These are phyloP conservation scores for Syncephalis fuscata DNA, from an alignment of 371 early-diverging fungal species.

Conservation along the genomic window DNA sequence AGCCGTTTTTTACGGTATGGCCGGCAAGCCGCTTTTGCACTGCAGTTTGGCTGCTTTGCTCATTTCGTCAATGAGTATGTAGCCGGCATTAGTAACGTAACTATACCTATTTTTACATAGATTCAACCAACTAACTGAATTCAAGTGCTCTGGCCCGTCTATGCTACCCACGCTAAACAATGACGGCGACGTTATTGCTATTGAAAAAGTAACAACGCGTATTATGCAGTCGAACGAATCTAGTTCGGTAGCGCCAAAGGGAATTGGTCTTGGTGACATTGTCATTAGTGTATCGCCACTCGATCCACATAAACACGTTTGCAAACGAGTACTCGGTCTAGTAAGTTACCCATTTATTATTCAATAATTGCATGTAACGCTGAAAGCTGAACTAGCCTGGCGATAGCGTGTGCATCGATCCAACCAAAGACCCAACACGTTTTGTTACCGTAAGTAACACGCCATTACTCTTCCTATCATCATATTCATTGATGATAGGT, in stretches of 20 bases:
- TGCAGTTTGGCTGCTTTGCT: neutral
- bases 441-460: conserved; percentile 21
- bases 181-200: conserved; percentile 41
- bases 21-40: no score
- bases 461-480: neutral
- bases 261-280: conserved; percentile 35
- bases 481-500: conserved; percentile 14
- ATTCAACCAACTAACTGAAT: neutral
- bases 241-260: no score
- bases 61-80: conserved; percentile 1
- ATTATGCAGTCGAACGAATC: conserved; percentile 22
- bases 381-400: conserved; percentile 30
- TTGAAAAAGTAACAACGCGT: conserved; percentile 40
- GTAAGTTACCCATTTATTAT: conserved; percentile 15
- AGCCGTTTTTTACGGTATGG: no score
- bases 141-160: conserved; percentile 64
- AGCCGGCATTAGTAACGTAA: neutral
- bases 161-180: conserved; percentile 71
- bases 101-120: neutral
- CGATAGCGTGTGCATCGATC: conserved; percentile 48
- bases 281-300: conserved; percentile 51
- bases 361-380: conserved; percentile 1
- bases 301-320: conserved; percentile 38
- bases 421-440: conserved; percentile 28
- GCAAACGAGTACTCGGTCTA: conserved; percentile 64